Evolutionary conservation across 495 filamentous ascomycete genomes (phyloP).

Genomic region (Neurospora tetraspora): DNA sequence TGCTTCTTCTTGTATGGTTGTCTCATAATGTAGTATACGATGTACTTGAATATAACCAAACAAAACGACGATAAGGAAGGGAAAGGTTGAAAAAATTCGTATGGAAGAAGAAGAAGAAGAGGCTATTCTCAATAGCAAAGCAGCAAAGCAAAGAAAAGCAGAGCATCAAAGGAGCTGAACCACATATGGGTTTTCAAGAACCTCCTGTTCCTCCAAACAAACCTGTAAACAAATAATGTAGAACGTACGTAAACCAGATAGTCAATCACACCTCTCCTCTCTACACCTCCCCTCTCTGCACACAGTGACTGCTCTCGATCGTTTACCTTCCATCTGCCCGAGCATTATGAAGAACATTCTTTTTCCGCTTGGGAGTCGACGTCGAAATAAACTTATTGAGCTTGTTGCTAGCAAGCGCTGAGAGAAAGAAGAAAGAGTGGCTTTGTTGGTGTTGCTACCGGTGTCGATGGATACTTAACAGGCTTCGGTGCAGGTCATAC

Average conservation of each 20-base stretch:
- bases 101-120: background rate
- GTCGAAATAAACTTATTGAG: background rate
- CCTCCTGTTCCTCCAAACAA: background rate
- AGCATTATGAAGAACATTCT: too few species aligned
- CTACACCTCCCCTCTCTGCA: background rate
- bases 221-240: background rate
- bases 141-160: background rate
- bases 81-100: too few species aligned
- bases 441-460: background rate
- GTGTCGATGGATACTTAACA: background rate
- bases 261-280: background rate
- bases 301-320: background rate
- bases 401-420: background rate
- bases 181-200: too few species aligned
- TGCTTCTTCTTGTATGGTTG: background rate
- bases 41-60: too few species aligned
- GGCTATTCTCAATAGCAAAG: background rate
- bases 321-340: background rate
- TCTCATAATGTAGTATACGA: background rate
- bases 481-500: fast-evolving
- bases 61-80: too few species aligned
- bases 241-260: background rate
- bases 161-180: background rate
- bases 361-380: background rate
- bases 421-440: background rate